Evolutionary conservation across 306 rosid species (phyloP).

Genomic region (Arachis stenosperma): DNA sequence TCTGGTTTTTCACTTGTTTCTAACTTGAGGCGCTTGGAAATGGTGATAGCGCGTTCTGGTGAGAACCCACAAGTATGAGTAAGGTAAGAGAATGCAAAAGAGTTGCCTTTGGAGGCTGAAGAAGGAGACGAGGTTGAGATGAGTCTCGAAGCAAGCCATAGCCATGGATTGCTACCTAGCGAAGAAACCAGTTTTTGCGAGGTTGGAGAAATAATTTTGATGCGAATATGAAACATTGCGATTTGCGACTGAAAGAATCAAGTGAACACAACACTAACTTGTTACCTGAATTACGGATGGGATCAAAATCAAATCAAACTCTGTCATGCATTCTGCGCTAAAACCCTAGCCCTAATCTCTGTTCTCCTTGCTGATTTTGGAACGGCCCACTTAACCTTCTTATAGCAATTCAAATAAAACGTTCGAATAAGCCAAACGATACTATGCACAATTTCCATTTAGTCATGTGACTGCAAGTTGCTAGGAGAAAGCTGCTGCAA

Average conservation of each 20-base stretch:
- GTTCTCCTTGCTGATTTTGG: too few species aligned
- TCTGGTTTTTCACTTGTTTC: constrained; percentile 8
- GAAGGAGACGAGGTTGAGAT: neutral
- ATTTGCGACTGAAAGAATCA: neutral
- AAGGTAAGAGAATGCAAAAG: constrained; percentile 21
- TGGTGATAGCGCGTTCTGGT: neutral
- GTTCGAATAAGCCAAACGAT: too few species aligned
- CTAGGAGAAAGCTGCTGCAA: too few species aligned
- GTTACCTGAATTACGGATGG: neutral
- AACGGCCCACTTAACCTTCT: too few species aligned
- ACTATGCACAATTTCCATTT: too few species aligned
- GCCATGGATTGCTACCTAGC: neutral
- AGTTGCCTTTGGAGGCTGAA: neutral
- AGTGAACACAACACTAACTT: neutral
- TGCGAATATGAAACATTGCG: constrained; percentile 2
- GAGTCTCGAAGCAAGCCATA: neutral
- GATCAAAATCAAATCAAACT: neutral
- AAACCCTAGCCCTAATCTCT: too few species aligned
- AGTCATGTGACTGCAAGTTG: too few species aligned
- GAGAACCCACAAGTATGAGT: constrained; percentile 15
- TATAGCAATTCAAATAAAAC: too few species aligned
- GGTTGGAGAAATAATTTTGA: neutral
- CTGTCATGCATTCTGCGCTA: too few species aligned
- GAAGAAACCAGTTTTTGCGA: neutral
- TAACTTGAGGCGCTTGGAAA: constrained; percentile 4